phyloP scores from a whole-genome alignment of 352 stramenopile genomes.

The Phytophthora melonis region DNA sequence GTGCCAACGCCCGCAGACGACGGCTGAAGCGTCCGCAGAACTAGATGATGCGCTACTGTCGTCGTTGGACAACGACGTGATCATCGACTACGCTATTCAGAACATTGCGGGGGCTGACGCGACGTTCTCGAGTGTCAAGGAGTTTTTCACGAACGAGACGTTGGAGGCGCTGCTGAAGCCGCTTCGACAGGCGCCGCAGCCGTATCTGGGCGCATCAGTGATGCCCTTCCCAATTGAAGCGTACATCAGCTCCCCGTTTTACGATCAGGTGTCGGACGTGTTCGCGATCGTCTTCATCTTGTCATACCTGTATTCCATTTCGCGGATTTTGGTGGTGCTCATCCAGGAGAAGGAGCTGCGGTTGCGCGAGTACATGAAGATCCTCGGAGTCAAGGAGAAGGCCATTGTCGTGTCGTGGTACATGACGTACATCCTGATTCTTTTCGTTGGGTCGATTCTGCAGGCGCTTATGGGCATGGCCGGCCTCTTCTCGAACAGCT shows the following conservation, averaged over 20 bases:
- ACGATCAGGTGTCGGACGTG: constrained; percentile 69
- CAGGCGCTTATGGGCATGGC: constrained; percentile 62
- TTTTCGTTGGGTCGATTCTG: constrained; percentile 71
- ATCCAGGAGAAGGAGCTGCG: constrained; percentile 94
- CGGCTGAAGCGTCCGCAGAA: constrained; percentile 32
- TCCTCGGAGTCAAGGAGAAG: constrained; percentile 91
- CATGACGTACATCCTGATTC: constrained; percentile 87
- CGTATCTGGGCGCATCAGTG: constrained; percentile 54
- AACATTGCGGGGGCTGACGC: constrained; percentile 24
- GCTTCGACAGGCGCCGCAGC: constrained; percentile 67
- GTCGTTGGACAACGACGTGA: constrained; percentile 52
- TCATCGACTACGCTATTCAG: constrained; percentile 45
- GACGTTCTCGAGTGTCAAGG: constrained; percentile 36
- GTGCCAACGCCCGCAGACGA: constrained; percentile 30
- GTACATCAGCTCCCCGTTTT: constrained; percentile 77
- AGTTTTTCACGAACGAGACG: constrained; percentile 36
- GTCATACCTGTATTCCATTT: constrained; percentile 92
- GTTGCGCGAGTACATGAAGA: constrained; percentile 94
- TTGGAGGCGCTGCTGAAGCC: constrained; percentile 53
- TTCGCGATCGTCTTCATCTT: constrained; percentile 93
- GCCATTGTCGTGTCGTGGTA: constrained; percentile 76
- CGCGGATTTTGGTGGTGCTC: constrained; percentile 84
- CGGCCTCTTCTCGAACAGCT: constrained; percentile 66
- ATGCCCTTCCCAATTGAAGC: constrained; percentile 65
- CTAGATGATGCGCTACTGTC: constrained; percentile 48